A percentile compares a stretch with the other conserved stretches of the same genome.
These are phyloP conservation scores for Amphirosellinia nigrospora DNA, from an alignment of 495 filamentous ascomycete species.

Conservation along the genomic window DNA sequence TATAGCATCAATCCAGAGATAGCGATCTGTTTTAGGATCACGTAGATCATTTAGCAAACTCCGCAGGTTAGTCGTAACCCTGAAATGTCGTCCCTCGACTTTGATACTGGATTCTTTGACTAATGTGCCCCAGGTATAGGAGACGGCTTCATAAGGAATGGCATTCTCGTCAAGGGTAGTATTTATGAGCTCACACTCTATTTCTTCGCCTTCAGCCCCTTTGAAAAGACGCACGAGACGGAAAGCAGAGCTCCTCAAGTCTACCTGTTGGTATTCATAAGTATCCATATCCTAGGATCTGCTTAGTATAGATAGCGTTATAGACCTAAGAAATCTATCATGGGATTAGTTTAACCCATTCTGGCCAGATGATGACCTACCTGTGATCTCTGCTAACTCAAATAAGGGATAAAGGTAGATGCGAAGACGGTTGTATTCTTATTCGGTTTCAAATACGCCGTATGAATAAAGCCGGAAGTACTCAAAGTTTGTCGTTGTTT, in stretches of 20 bases:
- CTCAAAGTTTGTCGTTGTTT: neutral
- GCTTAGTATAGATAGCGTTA: neutral
- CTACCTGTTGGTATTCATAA: slow-evolving; percentile 11
- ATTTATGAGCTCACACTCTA: slow-evolving; percentile 30
- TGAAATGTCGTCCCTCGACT: slow-evolving; percentile 16
- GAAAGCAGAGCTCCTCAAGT: slow-evolving; percentile 24
- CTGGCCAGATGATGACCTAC: neutral
- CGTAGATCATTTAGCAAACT: slow-evolving; percentile 25
- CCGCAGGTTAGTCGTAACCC: slow-evolving; percentile 28
- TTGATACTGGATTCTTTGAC: neutral
- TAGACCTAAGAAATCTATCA: neutral
- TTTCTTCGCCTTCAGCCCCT: neutral
- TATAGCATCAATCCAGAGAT: slow-evolving; percentile 30
- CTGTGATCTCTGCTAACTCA: neutral
- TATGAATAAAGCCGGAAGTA: neutral
- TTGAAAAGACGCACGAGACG: slow-evolving; percentile 27
- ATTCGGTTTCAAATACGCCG: too few species aligned
- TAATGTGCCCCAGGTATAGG: slow-evolving; percentile 26
- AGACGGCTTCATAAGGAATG: slow-evolving; percentile 25
- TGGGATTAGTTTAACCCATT: neutral
- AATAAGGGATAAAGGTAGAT: too few species aligned
- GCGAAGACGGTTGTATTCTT: too few species aligned
- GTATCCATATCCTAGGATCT: neutral
- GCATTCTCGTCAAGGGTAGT: slow-evolving; percentile 12
- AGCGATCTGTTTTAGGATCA: slow-evolving; percentile 19